Percentiles rank a stretch among this genome's conserved stretches.
Conservation (phyloP, 805 yeast species). For the Blastobotrys muscicola region DNA sequence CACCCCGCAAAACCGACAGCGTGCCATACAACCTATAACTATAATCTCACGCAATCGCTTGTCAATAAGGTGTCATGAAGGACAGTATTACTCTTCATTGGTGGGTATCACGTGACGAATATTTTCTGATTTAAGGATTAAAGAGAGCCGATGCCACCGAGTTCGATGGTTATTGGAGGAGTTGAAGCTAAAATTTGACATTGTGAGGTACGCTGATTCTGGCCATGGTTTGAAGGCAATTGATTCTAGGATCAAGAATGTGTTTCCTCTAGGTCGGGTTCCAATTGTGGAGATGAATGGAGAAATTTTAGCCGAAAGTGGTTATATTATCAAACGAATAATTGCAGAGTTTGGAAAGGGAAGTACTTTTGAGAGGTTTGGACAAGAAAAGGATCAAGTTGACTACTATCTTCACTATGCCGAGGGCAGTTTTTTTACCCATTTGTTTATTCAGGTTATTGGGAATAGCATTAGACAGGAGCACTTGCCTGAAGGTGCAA, state of each 20-base stretch:
- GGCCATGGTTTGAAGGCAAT: too few species aligned
- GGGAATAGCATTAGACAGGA: constrained; percentile 30
- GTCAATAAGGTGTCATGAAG: too few species aligned
- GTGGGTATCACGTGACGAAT: too few species aligned
- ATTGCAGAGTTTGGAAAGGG: constrained; percentile 40
- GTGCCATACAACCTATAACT: too few species aligned
- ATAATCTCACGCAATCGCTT: too few species aligned
- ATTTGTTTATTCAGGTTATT: constrained; percentile 31
- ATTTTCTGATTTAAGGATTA: too few species aligned
- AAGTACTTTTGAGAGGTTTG: constrained; percentile 31
- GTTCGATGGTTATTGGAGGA: too few species aligned
- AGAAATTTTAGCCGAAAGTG: constrained; percentile 46
- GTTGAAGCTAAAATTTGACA: too few species aligned
- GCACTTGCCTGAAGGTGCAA: constrained; percentile 33
- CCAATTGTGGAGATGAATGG: constrained; percentile 47
- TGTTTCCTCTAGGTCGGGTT: constrained; percentile 55
- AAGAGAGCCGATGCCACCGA: too few species aligned
- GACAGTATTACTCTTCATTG: too few species aligned
- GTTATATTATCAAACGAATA: constrained; percentile 45
- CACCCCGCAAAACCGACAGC: not conserved
- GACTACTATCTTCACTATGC: constrained; percentile 40
- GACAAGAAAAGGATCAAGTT: constrained; percentile 36
- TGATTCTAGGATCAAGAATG: too few species aligned
- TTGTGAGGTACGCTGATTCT: too few species aligned
- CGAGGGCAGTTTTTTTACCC: constrained; percentile 50